Percentiles rank a stretch among this genome's conserved stretches.
Evolutionary conservation across 2,329 filamentous ascomycete genomes (phyloP).

Genomic region (Aspergillus ustus): DNA sequence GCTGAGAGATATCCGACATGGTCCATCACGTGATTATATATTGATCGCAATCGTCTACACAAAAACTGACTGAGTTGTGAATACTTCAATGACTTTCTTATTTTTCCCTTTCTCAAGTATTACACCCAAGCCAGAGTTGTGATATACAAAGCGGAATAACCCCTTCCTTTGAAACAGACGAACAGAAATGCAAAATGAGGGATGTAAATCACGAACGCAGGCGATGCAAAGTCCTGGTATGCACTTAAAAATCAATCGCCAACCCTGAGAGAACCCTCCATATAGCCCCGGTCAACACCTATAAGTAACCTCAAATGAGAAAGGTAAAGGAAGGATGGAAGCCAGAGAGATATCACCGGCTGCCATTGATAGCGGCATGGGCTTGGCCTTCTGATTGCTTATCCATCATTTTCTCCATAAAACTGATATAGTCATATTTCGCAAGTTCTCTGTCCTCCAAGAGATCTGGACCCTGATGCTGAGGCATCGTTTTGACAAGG

Average conservation of each 20-base stretch:
- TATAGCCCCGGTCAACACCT: slow-evolving; percentile 33
- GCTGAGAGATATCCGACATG: background rate
- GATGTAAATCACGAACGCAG: slow-evolving; percentile 15
- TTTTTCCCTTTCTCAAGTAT: background rate
- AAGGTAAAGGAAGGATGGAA: slow-evolving; percentile 18
- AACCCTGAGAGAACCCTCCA: slow-evolving; percentile 24
- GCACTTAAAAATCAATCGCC: slow-evolving; percentile 31
- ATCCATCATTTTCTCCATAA: slow-evolving; percentile 86
- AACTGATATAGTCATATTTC: slow-evolving; percentile 95
- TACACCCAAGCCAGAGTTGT: slow-evolving; percentile 5
- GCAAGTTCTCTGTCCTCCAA: slow-evolving; percentile 80
- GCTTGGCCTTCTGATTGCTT: slow-evolving; percentile 37
- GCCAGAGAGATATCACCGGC: slow-evolving; percentile 13
- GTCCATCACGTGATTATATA: slow-evolving; percentile 13
- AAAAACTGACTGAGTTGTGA: background rate
- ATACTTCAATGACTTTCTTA: background rate
- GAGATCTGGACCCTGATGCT: slow-evolving; percentile 81
- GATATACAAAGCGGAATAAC: slow-evolving; percentile 9
- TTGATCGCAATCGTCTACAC: background rate
- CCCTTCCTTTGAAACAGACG: background rate
- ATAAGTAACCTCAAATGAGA: slow-evolving; percentile 24
- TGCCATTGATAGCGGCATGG: slow-evolving; percentile 27
- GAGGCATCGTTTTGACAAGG: slow-evolving; percentile 82
- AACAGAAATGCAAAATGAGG: slow-evolving; percentile 4
- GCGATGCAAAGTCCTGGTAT: slow-evolving; percentile 34